Conservation (phyloP, 805 yeast genomes). For the Saccharomycopsis selenospora region DNA sequence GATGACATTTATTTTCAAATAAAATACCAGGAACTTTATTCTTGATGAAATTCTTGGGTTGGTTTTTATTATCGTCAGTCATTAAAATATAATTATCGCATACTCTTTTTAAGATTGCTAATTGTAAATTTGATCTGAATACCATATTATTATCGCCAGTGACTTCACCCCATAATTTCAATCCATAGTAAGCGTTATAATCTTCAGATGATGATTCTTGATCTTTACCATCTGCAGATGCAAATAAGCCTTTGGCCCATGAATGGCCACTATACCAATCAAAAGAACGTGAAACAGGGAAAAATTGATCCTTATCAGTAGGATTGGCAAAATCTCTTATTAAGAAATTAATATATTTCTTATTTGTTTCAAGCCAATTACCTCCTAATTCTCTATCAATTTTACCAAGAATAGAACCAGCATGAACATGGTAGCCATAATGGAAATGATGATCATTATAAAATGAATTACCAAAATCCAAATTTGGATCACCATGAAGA, state of each 20-base stretch:
- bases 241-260: slow-evolving; percentile 68
- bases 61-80: slow-evolving; percentile 44
- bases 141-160: slow-evolving; percentile 47
- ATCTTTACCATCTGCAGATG: slow-evolving; percentile 69
- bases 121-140: slow-evolving; percentile 48
- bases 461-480: slow-evolving; percentile 67
- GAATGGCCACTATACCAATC: slow-evolving; percentile 77
- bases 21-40: slow-evolving; percentile 69
- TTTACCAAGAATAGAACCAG: slow-evolving; percentile 55
- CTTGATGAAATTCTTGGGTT: slow-evolving; percentile 47
- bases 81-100: slow-evolving; percentile 38
- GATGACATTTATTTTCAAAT: slow-evolving; percentile 67
- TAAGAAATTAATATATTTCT: slow-evolving; percentile 48
- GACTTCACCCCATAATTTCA: slow-evolving; percentile 58
- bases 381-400: slow-evolving; percentile 44
- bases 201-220: slow-evolving; percentile 73
- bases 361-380: slow-evolving; percentile 45
- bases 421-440: slow-evolving; percentile 67
- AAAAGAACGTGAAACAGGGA: slow-evolving; percentile 62
- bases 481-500: slow-evolving; percentile 37
- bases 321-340: slow-evolving; percentile 67
- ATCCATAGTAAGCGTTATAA: slow-evolving; percentile 61
- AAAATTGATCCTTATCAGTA: slow-evolving; percentile 41
- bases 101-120: slow-evolving; percentile 50
- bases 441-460: slow-evolving; percentile 76